A percentile compares a stretch with the other conserved stretches of the same genome.
These are phyloP conservation scores for Drosera spatulata DNA, from an alignment of 179 eudicot genomes.

Conservation along the genomic window DNA sequence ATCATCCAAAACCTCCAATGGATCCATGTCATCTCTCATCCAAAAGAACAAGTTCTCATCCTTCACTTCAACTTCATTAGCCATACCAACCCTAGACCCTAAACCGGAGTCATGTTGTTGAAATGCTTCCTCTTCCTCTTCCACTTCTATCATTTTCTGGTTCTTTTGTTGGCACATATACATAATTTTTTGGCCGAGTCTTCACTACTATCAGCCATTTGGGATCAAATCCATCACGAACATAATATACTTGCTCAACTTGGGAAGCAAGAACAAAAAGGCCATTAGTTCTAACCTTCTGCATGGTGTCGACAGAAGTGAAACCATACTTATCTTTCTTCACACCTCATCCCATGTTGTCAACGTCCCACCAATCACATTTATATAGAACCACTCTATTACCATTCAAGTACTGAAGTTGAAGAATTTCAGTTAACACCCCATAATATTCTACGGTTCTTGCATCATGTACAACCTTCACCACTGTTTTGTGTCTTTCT, in stretches of 20 bases:
- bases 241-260: constrained; percentile 12
- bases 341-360: constrained; percentile 1
- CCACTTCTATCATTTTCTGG: neutral
- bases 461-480: neutral
- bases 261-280: constrained; percentile 9
- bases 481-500: constrained; percentile 11
- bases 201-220: constrained; percentile 12
- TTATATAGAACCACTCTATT: constrained; percentile 5
- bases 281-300: constrained; percentile 2
- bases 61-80: no score
- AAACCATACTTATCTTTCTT: constrained; percentile 8
- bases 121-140: neutral
- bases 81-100: no score
- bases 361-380: constrained; percentile 17
- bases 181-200: constrained; percentile 8
- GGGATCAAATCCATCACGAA: constrained; percentile 9
- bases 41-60: no score
- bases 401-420: constrained; percentile 2
- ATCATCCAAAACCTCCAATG: no score
- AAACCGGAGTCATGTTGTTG: constrained; percentile 2
- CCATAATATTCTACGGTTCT: constrained; percentile 3
- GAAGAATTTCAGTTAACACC: constrained; percentile 4
- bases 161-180: neutral
- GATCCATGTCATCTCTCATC: no score
- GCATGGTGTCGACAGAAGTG: constrained; percentile 3